Percentiles rank a stretch among this genome's conserved stretches.
Conservation (phyloP, 805 yeast species). For the Cyberlindnera euphorbiiphila region DNA sequence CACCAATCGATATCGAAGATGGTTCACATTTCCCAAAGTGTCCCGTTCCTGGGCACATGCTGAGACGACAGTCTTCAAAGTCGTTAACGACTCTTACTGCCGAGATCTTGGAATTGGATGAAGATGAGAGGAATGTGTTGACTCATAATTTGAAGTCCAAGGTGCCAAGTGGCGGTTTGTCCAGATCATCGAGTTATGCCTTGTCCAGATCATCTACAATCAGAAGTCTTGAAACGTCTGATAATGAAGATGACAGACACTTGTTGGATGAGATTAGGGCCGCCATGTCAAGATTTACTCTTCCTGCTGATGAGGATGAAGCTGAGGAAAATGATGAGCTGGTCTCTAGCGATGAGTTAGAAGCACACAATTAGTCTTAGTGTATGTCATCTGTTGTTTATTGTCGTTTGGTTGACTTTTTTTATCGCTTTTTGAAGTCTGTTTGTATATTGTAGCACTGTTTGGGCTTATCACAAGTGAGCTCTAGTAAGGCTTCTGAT, state of each 20-base stretch:
- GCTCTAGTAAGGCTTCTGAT: too few relatives aligned
- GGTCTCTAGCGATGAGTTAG: constrained; percentile 54
- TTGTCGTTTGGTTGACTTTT: too few relatives aligned
- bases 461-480: too few relatives aligned
- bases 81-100: constrained; percentile 67
- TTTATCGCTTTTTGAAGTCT: too few relatives aligned
- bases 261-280: constrained; percentile 39
- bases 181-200: constrained; percentile 21
- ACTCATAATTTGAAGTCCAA: constrained; percentile 21
- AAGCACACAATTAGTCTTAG: constrained; percentile 36
- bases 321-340: constrained; percentile 39
- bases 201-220: constrained; percentile 15
- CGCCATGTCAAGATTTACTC: constrained; percentile 36
- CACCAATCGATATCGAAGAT: constrained; percentile 9
- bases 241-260: constrained; percentile 27
- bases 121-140: constrained; percentile 45
- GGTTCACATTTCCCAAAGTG: constrained; percentile 27
- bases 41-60: constrained; percentile 50
- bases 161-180: constrained; percentile 18
- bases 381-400: too few relatives aligned
- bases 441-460: too few relatives aligned
- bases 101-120: constrained; percentile 60
- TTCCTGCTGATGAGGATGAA: constrained; percentile 11
- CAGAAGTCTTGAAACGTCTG: constrained; percentile 10
- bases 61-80: constrained; percentile 70